A percentile compares a stretch with the other conserved stretches of the same genome.
Conservation (phyloP, 2,329 filamentous ascomycete genomes). For the Phoma sp. region DNA sequence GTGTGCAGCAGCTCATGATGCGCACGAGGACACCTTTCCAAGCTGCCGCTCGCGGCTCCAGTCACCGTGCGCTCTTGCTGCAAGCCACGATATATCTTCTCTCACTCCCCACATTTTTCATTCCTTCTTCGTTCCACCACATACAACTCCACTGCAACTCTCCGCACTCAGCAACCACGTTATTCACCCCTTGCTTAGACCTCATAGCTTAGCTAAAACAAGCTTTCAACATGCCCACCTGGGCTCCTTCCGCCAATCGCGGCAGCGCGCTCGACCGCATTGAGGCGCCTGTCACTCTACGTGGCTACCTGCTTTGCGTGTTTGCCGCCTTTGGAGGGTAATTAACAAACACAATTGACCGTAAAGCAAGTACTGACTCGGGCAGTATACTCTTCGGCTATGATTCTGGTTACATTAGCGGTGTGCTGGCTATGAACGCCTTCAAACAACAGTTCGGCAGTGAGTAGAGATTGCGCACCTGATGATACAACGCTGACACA, state of each 20-base stretch:
- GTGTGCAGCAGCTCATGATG: slow-evolving; percentile 1
- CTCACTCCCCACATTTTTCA: background rate
- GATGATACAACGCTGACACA: slow-evolving; percentile 7
- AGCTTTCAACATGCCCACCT: slow-evolving; percentile 31
- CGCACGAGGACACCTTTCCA: background rate
- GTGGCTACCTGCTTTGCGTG: slow-evolving; percentile 55
- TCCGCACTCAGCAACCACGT: slow-evolving; percentile 2
- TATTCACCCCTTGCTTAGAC: slow-evolving; percentile 14
- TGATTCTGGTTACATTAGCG: slow-evolving; percentile 78
- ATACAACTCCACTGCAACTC: background rate
- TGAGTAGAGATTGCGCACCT: slow-evolving; percentile 43
- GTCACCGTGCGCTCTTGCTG: slow-evolving; percentile 1
- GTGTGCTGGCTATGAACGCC: slow-evolving; percentile 60
- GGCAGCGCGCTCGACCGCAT: slow-evolving; percentile 60
- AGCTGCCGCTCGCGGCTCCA: background rate
- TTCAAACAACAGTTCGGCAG: slow-evolving; percentile 47
- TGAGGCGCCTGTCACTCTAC: slow-evolving; percentile 58
- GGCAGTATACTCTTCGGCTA: slow-evolving; percentile 73
- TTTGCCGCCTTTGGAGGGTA: slow-evolving; percentile 61
- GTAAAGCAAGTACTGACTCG: background rate
- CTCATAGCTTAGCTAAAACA: slow-evolving; percentile 12
- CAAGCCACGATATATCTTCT: slow-evolving; percentile 6
- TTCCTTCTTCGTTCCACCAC: slow-evolving; percentile 8
- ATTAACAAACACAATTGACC: background rate
- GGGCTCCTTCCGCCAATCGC: slow-evolving; percentile 32